Conservation (phyloP, 495 filamentous ascomycete genomes). For the Aspergillus taichungensis region DNA sequence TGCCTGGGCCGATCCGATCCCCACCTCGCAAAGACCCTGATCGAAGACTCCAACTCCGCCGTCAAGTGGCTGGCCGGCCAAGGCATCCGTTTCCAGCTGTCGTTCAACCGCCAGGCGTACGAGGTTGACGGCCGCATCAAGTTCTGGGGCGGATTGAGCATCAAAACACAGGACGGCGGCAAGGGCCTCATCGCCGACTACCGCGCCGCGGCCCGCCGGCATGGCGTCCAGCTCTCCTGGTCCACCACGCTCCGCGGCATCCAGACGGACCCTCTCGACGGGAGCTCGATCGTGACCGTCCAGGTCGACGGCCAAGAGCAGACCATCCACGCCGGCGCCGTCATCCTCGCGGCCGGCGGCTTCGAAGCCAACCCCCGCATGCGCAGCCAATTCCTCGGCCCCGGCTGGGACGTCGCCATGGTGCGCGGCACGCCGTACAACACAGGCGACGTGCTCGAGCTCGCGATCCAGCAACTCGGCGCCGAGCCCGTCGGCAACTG, state of each 20-base stretch:
- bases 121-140: slow-evolving; percentile 43
- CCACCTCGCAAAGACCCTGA: slow-evolving; percentile 30
- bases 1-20: slow-evolving; percentile 34
- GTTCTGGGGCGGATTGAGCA: slow-evolving; percentile 53
- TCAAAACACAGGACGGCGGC: slow-evolving; percentile 49
- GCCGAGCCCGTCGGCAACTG: slow-evolving; percentile 48
- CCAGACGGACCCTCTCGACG: slow-evolving; percentile 23
- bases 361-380: slow-evolving; percentile 50
- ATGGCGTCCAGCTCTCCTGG: slow-evolving; percentile 36
- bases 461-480: slow-evolving; percentile 38
- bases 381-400: slow-evolving; percentile 49
- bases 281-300: slow-evolving; percentile 25
- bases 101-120: slow-evolving; percentile 55
- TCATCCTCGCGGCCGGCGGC: slow-evolving; percentile 52
- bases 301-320: slow-evolving; percentile 14
- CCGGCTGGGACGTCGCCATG: slow-evolving; percentile 50
- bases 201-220: slow-evolving; percentile 26
- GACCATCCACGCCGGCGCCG: slow-evolving; percentile 25
- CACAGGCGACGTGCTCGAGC: slow-evolving; percentile 42
- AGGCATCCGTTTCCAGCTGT: slow-evolving; percentile 47
- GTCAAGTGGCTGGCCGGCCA: slow-evolving; percentile 47
- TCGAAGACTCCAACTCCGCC: slow-evolving; percentile 36
- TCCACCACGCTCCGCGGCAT: slow-evolving; percentile 34
- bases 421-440: slow-evolving; percentile 56
- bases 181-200: slow-evolving; percentile 47